These are phyloP conservation scores for Pseudopyricularia javanii DNA, from an alignment of 2,329 filamentous ascomycete species.

Conservation along the genomic window DNA sequence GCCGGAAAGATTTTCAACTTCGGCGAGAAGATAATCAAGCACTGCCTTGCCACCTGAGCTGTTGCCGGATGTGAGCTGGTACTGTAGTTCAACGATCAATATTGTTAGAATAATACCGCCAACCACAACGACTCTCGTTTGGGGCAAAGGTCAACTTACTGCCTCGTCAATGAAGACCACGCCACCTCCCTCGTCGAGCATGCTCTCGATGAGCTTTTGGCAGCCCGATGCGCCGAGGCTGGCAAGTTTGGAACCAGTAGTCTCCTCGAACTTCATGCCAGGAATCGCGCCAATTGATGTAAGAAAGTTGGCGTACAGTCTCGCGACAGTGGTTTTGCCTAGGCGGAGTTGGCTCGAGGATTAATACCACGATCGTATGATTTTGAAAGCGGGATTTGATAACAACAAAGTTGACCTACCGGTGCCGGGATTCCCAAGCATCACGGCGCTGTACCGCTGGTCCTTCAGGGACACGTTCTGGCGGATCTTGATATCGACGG, in stretches of 20 bases:
- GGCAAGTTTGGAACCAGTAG: conserved; percentile 54
- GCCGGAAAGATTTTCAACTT: conserved; percentile 59
- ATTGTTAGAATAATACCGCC: too few relatives aligned
- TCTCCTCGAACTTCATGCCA: conserved; percentile 50
- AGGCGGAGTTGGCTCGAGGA: background rate
- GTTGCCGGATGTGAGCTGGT: conserved; percentile 53
- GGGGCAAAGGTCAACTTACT: fast-evolving
- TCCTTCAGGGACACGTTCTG: conserved; percentile 41
- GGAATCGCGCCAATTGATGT: conserved; percentile 48
- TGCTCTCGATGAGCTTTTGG: conserved; percentile 40
- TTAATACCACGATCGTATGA: background rate
- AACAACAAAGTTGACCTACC: conserved; percentile 9
- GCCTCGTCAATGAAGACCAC: conserved; percentile 70
- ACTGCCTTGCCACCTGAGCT: conserved; percentile 46
- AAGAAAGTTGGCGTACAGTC: conserved; percentile 56
- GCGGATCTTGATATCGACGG: conserved; percentile 45
- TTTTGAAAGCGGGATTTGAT: background rate
- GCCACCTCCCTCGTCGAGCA: conserved; percentile 50
- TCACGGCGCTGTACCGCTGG: conserved; percentile 48
- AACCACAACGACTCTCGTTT: too few relatives aligned
- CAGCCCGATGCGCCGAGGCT: conserved; percentile 46
- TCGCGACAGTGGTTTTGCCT: conserved; percentile 65
- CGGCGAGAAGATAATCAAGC: conserved; percentile 58
- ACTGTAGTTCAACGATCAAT: conserved; percentile 16
- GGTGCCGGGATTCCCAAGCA: conserved; percentile 67